phyloP scores from a whole-genome alignment of 2,329 filamentous ascomycete species.

The Colletotrichum australisinense region DNA sequence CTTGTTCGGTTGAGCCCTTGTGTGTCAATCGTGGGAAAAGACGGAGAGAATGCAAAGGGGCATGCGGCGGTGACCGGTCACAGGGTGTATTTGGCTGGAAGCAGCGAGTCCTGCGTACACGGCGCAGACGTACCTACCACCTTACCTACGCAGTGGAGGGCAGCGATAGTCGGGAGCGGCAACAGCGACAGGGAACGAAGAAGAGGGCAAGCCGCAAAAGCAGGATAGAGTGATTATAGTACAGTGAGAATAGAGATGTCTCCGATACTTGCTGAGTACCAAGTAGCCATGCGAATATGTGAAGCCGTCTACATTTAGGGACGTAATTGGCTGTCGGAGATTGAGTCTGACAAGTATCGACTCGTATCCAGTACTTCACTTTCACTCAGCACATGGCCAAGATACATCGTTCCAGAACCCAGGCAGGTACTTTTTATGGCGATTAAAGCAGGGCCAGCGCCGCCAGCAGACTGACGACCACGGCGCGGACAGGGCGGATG shows the following conservation, averaged over 20 bases:
- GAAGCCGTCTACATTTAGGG: not conserved
- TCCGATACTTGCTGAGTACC: constrained; percentile 10
- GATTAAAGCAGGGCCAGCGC: not conserved
- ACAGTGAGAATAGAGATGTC: not conserved
- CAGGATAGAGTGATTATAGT: constrained; percentile 8
- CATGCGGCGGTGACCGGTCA: constrained; percentile 23
- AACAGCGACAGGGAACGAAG: not conserved
- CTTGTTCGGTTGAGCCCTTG: no score
- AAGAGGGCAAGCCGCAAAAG: constrained; percentile 16
- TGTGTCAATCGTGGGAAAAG: not conserved
- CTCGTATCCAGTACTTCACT: not conserved
- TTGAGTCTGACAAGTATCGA: constrained; percentile 1
- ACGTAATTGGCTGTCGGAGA: not conserved
- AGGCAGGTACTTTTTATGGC: not conserved
- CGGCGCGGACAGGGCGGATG: not conserved
- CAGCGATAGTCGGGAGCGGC: not conserved
- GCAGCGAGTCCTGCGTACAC: constrained; percentile 8
- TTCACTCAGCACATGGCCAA: not conserved
- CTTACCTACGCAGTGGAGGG: not conserved
- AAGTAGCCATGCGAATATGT: not conserved
- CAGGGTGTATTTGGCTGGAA: constrained; percentile 19
- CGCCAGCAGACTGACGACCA: not conserved
- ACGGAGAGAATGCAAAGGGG: constrained; percentile 9
- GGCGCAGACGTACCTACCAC: not conserved
- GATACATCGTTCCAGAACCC: not conserved